These are phyloP conservation scores for Calonectria pseudoreteaudii DNA, from an alignment of 2,329 filamentous ascomycete genomes.

Conservation along the genomic window DNA sequence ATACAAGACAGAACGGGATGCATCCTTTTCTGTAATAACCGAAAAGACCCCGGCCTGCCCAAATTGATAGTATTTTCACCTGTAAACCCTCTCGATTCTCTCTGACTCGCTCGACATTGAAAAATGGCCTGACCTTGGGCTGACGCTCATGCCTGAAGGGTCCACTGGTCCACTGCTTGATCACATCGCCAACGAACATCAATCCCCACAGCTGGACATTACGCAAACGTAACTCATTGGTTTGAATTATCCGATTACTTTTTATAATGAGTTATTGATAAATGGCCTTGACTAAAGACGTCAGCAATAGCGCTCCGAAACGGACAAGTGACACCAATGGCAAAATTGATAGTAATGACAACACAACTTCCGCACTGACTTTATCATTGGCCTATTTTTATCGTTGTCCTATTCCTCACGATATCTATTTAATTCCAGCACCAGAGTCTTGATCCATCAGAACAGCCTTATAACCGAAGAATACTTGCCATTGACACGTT, in stretches of 20 bases:
- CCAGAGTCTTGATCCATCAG: no score
- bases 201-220: neutral
- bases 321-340: neutral
- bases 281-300: neutral
- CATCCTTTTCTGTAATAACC: neutral
- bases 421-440: no score
- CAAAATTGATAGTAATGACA: neutral
- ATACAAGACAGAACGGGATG: neutral
- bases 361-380: neutral
- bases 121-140: neutral
- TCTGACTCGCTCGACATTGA: neutral
- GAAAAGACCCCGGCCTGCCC: neutral
- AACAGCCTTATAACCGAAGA: neutral
- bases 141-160: neutral
- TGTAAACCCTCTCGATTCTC: neutral
- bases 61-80: neutral
- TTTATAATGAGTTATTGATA: neutral
- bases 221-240: neutral
- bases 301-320: neutral
- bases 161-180: neutral
- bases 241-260: neutral
- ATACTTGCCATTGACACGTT: neutral
- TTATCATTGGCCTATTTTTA: neutral
- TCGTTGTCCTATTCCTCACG: no score
- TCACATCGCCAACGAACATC: neutral